Evolutionary conservation across 225 moss, liverwort and hornwort genomes (phyloP), one percentile per base, ranked within the genome.

Genomic region (Sphagnum contortum): DNA sequence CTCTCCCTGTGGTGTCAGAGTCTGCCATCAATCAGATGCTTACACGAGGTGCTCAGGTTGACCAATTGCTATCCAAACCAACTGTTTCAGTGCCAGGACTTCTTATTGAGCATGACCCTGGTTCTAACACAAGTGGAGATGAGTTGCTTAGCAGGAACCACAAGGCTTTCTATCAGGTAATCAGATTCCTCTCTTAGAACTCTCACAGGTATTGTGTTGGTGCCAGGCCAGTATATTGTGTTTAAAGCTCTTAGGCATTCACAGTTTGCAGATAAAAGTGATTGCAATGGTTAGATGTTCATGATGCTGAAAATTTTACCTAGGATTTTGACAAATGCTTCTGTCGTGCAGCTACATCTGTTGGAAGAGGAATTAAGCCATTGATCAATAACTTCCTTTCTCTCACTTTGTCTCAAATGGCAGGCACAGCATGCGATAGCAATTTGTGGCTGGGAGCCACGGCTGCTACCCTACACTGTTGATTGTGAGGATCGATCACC

Each of bases 391-490:
- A 29, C 29, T 29, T 29, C 29, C 29, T 29, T 29, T 29, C 29
- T 29, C 29, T 29, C 29, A 44, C 46, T 44, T n/a, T 48, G 44
- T 5, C 45, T 66, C 8, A 65, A 63, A 55, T 61, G 71, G 75
- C 81, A 91, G 86, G 79, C 87, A 57, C 93, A 98, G 74, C 86
- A 91, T 69, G 57, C 91, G 62, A 93, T 93, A 62, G 85, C 91
- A 44, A 57, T 98, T 56, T 98, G 98, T 77, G 98, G 98, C 67
- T 98, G 98, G 98, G 98, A 98, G 64, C 87, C 91, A 59, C 83
- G 98, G 57, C 73, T 86, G 13, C 71, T 98, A 64, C 89, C 91
- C 14, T 98, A 98, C 62, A 71, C 84, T 68, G 98, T 98, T 49
- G 91, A 91, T 73, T 76, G 75, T 68, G 82, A 83, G 75, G 82